These are phyloP conservation scores for Pleoardoris graminearum DNA, from an alignment of 2,329 filamentous ascomycete genomes.

Conservation along the genomic window DNA sequence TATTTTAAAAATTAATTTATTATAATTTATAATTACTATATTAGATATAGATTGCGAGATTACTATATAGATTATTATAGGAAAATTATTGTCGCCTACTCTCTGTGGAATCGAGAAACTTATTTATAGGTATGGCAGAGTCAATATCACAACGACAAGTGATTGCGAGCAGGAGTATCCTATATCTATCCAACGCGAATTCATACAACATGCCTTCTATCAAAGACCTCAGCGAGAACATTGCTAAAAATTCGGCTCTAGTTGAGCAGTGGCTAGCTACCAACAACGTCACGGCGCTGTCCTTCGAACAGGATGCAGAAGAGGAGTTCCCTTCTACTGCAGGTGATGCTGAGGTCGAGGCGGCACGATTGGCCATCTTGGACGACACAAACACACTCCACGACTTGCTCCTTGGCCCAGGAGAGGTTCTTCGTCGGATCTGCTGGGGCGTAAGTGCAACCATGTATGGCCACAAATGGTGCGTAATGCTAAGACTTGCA, in stretches of 20 bases:
- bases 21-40: no score
- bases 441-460: slow-evolving; percentile 5
- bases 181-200: no score
- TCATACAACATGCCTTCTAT: slow-evolving; percentile 5
- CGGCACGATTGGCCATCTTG: background rate
- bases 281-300: background rate
- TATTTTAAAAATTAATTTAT: no score
- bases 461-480: background rate
- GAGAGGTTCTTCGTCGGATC: background rate
- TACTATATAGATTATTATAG: no score
- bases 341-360: slow-evolving; percentile 1
- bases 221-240: background rate
- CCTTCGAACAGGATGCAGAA: slow-evolving; percentile 6
- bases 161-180: no score
- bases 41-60: no score
- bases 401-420: slow-evolving; percentile 1
- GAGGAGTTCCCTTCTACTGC: slow-evolving; percentile 1
- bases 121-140: no score
- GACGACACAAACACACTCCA: slow-evolving; percentile 3
- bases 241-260: background rate
- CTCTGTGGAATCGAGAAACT: no score
- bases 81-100: no score
- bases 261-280: slow-evolving; percentile 3
- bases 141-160: no score
- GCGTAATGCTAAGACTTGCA: background rate